A percentile compares a stretch with the other conserved stretches of the same genome.
Conservation (phyloP, 2,329 filamentous ascomycete genomes). For the Keithomyces neogunnii region DNA sequence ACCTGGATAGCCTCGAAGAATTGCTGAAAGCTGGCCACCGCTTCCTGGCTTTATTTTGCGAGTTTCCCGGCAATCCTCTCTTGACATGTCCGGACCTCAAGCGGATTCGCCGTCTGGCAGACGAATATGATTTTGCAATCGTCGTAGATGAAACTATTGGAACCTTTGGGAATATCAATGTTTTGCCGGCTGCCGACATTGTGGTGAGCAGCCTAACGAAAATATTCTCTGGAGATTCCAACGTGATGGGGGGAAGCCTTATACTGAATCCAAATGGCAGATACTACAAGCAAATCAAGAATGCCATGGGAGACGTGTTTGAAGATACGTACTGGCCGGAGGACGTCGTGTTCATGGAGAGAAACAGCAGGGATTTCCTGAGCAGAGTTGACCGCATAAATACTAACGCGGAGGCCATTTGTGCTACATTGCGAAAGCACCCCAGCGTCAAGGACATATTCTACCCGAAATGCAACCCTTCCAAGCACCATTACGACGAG, state of each 20-base stretch:
- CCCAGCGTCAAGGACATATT: constrained; percentile 66
- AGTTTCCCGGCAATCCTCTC: constrained; percentile 90
- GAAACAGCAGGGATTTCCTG: constrained; percentile 89
- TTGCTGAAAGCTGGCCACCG: constrained; percentile 64
- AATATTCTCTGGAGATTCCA: constrained; percentile 93
- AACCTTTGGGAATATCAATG: constrained; percentile 92
- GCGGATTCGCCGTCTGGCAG: constrained; percentile 72
- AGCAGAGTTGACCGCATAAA: constrained; percentile 79
- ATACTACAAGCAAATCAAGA: constrained; percentile 64
- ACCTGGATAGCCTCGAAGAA: constrained; percentile 75
- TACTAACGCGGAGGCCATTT: constrained; percentile 74
- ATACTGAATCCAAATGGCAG: constrained; percentile 57
- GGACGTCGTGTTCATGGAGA: constrained; percentile 89
- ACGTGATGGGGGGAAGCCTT: constrained; percentile 88
- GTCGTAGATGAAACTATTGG: constrained; percentile 95
- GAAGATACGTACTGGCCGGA: constrained; percentile 93
- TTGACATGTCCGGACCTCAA: constrained; percentile 74
- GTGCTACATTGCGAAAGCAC: constrained; percentile 56
- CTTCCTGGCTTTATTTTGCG: constrained; percentile 80
- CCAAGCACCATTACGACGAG: constrained; percentile 66
- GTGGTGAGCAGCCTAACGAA: constrained; percentile 95
- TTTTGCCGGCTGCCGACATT: constrained; percentile 80
- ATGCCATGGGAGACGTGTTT: constrained; percentile 54
- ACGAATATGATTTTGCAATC: constrained; percentile 79
- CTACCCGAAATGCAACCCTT: constrained; percentile 75